Conservation (phyloP, 108 stramenopile species). For the Fistulifera solaris region DNA sequence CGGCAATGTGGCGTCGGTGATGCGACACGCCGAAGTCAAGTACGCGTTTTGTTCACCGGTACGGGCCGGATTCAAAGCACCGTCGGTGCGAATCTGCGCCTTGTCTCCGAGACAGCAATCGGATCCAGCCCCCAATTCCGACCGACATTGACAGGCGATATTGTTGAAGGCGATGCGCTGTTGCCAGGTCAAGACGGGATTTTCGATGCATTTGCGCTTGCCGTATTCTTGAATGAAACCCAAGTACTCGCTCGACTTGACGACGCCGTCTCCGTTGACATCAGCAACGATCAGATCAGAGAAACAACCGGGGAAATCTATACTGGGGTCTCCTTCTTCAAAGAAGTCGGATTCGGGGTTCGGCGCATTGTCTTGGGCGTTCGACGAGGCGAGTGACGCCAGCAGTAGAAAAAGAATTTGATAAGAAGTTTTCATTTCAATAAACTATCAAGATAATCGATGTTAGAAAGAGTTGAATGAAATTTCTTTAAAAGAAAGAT, state of each 20-base stretch:
- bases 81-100: slow-evolving; percentile 6
- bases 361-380: too few species aligned
- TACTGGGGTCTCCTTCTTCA: background rate
- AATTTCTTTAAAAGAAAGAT: too few species aligned
- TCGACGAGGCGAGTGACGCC: too few species aligned
- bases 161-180: slow-evolving; percentile 1
- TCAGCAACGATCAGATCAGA: slow-evolving; percentile 4
- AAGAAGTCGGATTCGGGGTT: background rate
- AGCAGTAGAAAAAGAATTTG: too few species aligned
- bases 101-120: slow-evolving; percentile 10
- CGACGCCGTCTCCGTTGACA: slow-evolving; percentile 7
- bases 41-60: slow-evolving; percentile 3
- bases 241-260: slow-evolving; percentile 8
- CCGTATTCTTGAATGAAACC: background rate
- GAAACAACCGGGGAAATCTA: slow-evolving; percentile 8
- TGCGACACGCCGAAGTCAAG: slow-evolving; percentile 3
- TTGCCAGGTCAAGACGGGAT: background rate
- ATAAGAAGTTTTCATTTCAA: too few species aligned
- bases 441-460: too few species aligned
- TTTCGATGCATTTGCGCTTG: slow-evolving; percentile 1
- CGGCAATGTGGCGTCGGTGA: slow-evolving; percentile 11
- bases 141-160: slow-evolving; percentile 11
- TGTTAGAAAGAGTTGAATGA: too few species aligned
- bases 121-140: background rate
- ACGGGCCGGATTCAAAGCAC: background rate